Conservation (phyloP, 2,329 filamentous ascomycete species). For the Trichoderma cornu-damae region DNA sequence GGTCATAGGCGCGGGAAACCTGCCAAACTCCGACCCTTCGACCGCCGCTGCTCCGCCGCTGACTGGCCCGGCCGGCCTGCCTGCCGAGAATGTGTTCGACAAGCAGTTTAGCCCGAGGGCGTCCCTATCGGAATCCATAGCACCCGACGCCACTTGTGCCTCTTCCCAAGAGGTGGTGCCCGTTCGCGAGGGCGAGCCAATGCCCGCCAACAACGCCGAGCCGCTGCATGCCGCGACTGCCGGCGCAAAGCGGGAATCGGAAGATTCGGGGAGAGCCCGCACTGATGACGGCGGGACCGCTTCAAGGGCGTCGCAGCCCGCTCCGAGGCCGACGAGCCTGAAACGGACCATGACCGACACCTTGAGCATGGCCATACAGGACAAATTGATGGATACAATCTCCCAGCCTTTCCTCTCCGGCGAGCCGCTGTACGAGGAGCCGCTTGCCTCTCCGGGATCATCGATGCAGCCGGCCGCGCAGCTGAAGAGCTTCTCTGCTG, state of each 20-base stretch:
- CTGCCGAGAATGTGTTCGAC: constrained; percentile 79
- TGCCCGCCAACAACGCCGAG: constrained; percentile 20
- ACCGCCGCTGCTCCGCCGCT: constrained; percentile 53
- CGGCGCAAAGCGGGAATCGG: constrained; percentile 41
- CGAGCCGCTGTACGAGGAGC: constrained; percentile 34
- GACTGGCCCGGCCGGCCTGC: constrained; percentile 71
- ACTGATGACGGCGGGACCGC: constrained; percentile 53
- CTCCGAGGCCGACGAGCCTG: constrained; percentile 59
- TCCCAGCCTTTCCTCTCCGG: constrained; percentile 68
- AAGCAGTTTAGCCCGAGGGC: constrained; percentile 62
- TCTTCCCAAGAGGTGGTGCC: constrained; percentile 24
- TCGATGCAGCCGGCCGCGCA: constrained; percentile 37
- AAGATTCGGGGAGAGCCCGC: constrained; percentile 49
- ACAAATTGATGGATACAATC: constrained; percentile 78
- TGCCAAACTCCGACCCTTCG: constrained; percentile 44
- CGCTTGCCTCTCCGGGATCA: constrained; percentile 40
- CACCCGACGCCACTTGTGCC: constrained; percentile 34
- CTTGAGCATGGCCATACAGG: constrained; percentile 66
- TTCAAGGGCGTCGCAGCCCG: constrained; percentile 48
- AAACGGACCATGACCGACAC: constrained; percentile 88
- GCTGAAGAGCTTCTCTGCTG: constrained; percentile 41
- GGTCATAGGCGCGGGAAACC: constrained; percentile 63
- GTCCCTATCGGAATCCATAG: constrained; percentile 46
- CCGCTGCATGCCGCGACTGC: constrained; percentile 22
- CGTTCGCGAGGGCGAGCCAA: constrained; percentile 17